A percentile compares a stretch with the other conserved stretches of the same genome.
Evolutionary conservation across 768 basidiomycete species (phyloP).

Genomic region (Leccinum subtestaceum): DNA sequence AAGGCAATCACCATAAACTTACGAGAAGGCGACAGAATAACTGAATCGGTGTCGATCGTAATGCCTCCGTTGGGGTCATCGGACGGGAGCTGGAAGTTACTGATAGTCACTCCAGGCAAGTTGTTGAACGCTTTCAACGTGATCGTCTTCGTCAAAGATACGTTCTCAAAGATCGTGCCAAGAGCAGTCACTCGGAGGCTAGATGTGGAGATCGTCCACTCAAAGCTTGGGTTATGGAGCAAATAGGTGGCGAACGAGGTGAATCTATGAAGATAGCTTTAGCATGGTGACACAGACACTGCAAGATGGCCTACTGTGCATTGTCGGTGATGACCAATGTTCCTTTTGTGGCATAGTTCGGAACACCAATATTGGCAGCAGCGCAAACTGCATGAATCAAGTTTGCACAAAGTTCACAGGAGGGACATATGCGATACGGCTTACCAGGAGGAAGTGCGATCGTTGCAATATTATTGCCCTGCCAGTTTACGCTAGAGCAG

Average conservation of each 20-base stretch:
- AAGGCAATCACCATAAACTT: constrained; percentile 27
- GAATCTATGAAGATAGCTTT: constrained; percentile 40
- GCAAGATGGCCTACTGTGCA: constrained; percentile 37
- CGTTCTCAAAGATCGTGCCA: constrained; percentile 65
- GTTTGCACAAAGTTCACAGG: background rate
- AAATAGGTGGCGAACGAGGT: constrained; percentile 64
- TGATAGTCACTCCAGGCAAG: constrained; percentile 67
- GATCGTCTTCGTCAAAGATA: constrained; percentile 57
- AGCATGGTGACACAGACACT: background rate
- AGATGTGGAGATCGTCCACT: constrained; percentile 69
- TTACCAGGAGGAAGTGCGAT: constrained; percentile 60
- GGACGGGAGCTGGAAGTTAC: constrained; percentile 65
- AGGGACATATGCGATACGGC: constrained; percentile 5
- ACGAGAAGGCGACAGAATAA: constrained; percentile 67
- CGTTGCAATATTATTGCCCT: constrained; percentile 59
- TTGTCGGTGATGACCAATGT: constrained; percentile 55
- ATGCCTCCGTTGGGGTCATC: constrained; percentile 70
- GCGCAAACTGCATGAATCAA: constrained; percentile 50
- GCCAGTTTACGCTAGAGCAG: constrained; percentile 52
- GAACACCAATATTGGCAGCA: constrained; percentile 63
- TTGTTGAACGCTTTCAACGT: constrained; percentile 70
- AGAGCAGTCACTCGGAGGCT: constrained; percentile 62
- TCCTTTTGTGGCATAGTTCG: constrained; percentile 54
- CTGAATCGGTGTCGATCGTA: constrained; percentile 62
- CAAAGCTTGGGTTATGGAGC: constrained; percentile 61